Percentiles rank a stretch among this genome's conserved stretches.
Conservation (phyloP, 2,329 filamentous ascomycete genomes). For the Fusarium domesticum region DNA sequence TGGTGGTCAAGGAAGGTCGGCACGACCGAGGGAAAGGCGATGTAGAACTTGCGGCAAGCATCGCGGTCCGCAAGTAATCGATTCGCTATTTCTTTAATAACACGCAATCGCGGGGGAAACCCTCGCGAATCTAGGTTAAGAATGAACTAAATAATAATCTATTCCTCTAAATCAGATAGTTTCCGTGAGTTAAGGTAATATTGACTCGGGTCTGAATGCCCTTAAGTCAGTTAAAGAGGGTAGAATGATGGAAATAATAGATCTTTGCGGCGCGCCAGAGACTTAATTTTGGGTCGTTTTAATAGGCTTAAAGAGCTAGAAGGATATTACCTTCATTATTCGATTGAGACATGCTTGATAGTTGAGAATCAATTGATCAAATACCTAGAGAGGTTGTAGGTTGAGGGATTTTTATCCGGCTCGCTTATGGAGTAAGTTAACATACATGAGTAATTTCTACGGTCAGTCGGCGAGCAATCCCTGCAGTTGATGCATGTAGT, state of each 20-base stretch:
- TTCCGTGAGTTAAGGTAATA: not conserved
- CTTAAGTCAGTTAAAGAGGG: not conserved
- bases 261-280: slow-evolving; percentile 3
- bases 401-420: not conserved
- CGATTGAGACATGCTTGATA: not conserved
- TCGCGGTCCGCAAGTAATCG: not conserved
- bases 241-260: slow-evolving; percentile 1
- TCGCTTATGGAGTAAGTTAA: not conserved
- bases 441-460: not conserved
- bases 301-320: slow-evolving; percentile 2
- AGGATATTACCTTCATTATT: not conserved
- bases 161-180: not conserved
- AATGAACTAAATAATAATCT: not conserved
- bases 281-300: slow-evolving; percentile 5
- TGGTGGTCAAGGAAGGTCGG: slow-evolving; percentile 1
- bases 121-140: not conserved
- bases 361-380: not conserved
- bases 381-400: not conserved
- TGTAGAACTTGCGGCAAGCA: too few relatives aligned
- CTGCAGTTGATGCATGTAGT: too few relatives aligned
- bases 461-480: too few relatives aligned
- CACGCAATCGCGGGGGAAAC: not conserved
- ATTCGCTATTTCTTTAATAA: not conserved
- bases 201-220: not conserved
- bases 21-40: too few relatives aligned